phyloP scores from a whole-genome alignment of 208 protist species.

The Spironucleus salmonicida region DNA sequence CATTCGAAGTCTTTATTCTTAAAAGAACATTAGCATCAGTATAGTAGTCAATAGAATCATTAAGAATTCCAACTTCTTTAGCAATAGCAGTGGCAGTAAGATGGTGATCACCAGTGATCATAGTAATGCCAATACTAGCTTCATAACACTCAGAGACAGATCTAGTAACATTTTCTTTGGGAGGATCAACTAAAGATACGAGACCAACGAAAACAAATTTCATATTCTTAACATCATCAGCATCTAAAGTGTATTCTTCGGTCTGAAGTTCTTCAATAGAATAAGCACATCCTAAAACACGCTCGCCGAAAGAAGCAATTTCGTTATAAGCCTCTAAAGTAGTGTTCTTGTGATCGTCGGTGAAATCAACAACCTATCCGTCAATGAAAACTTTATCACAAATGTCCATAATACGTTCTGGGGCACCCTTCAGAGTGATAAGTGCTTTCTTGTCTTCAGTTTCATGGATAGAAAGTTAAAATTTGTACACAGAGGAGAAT shows the following conservation, averaged over 20 bases:
- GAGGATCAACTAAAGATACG: conserved; percentile 61
- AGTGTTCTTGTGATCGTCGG: too few relatives aligned
- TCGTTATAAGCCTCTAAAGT: too few relatives aligned
- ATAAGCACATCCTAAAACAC: not conserved
- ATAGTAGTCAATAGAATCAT: not conserved
- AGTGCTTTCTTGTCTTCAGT: not conserved
- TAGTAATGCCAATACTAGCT: conserved; percentile 67
- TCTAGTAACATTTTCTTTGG: conserved; percentile 48
- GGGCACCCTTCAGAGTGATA: conserved; percentile 40
- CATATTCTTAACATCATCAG: not conserved
- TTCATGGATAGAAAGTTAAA: too few relatives aligned
- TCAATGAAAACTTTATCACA: too few relatives aligned
- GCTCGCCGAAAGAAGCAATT: not conserved
- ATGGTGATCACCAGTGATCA: conserved; percentile 74
- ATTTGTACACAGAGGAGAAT: too few relatives aligned
- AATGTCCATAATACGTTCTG: conserved; percentile 32
- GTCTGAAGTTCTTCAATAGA: too few relatives aligned
- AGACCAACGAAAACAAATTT: conserved; percentile 58
- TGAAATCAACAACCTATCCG: too few relatives aligned
- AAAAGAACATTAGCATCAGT: not conserved
- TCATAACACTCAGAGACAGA: conserved; percentile 54
- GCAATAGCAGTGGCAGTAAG: conserved; percentile 65
- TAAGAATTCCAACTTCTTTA: conserved; percentile 43
- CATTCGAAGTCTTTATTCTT: too few relatives aligned
- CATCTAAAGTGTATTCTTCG: not conserved